phyloP scores from a whole-genome alignment of 2,329 filamentous ascomycete genomes.

The Trichoderma semiorbis region DNA sequence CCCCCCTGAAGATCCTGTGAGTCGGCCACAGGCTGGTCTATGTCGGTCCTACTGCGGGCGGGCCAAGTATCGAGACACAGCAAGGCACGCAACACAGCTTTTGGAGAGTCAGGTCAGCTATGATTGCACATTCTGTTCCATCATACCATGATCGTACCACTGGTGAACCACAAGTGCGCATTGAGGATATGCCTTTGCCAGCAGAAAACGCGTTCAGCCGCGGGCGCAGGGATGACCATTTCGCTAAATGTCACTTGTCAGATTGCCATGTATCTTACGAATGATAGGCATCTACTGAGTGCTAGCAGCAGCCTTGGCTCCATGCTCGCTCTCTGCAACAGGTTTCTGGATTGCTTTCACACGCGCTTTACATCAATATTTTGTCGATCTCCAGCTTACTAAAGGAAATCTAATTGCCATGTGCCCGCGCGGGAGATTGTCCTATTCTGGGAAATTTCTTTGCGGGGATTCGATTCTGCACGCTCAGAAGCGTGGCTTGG shows the following conservation, averaged over 20 bases:
- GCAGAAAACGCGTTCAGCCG: not conserved
- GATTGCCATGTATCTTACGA: not conserved
- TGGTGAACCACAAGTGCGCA: not conserved
- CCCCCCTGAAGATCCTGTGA: slow-evolving; percentile 9
- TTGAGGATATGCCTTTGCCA: not conserved
- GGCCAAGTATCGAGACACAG: not conserved
- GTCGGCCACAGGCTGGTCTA: not conserved
- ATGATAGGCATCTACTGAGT: not conserved
- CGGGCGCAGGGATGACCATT: not conserved
- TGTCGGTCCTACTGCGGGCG: slow-evolving; percentile 15
- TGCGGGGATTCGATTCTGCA: not conserved
- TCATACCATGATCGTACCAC: not conserved
- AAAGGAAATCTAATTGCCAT: not conserved
- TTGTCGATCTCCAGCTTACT: not conserved
- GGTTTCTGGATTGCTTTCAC: not conserved
- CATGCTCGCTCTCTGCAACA: not conserved
- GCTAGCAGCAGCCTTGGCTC: not conserved
- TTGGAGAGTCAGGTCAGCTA: not conserved
- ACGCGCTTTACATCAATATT: not conserved
- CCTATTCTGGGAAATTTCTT: not conserved
- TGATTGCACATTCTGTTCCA: not conserved
- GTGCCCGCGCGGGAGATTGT: not conserved
- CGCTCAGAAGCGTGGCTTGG: not conserved
- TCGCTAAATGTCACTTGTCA: not conserved
- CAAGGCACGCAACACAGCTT: not conserved